phyloP scores from a whole-genome alignment of 2,329 filamentous ascomycete genomes.

The Calonectria pauciramosa region DNA sequence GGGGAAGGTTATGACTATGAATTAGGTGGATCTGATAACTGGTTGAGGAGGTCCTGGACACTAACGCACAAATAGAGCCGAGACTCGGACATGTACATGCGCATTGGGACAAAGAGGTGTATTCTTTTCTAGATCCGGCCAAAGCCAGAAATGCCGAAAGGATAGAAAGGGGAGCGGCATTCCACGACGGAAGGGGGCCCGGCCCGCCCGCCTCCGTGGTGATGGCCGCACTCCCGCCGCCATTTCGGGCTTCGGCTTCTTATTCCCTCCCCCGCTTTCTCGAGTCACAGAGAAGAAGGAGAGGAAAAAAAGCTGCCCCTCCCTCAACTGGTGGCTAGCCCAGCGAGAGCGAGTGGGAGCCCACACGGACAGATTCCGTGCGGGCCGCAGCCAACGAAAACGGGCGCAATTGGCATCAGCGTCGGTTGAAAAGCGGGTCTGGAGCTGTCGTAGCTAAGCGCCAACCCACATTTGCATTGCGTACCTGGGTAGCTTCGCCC shows the following conservation, averaged over 20 bases:
- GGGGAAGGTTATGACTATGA: background rate
- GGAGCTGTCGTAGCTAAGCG: background rate
- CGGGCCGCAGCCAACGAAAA: constrained; percentile 41
- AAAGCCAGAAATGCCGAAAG: constrained; percentile 1
- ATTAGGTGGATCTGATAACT: constrained; percentile 4
- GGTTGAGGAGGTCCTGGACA: background rate
- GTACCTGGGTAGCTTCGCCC: constrained; percentile 11
- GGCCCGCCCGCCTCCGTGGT: background rate
- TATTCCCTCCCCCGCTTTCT: constrained; percentile 3
- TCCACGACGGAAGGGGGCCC: background rate
- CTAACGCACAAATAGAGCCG: background rate
- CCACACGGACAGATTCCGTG: constrained; percentile 37
- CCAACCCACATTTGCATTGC: constrained; percentile 4
- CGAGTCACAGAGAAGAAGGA: background rate
- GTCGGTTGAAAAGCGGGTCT: constrained; percentile 25
- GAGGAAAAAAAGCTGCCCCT: background rate
- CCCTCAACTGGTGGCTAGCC: constrained; percentile 1
- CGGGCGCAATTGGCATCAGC: constrained; percentile 40
- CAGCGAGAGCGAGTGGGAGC: background rate
- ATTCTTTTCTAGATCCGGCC: background rate
- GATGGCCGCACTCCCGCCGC: background rate
- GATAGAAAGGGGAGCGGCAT: background rate
- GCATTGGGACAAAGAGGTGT: background rate
- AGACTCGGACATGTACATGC: background rate
- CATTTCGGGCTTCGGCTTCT: constrained; percentile 6